Evolutionary conservation across 352 stramenopile species (phyloP).

Genomic region (Peronospora destructor): DNA sequence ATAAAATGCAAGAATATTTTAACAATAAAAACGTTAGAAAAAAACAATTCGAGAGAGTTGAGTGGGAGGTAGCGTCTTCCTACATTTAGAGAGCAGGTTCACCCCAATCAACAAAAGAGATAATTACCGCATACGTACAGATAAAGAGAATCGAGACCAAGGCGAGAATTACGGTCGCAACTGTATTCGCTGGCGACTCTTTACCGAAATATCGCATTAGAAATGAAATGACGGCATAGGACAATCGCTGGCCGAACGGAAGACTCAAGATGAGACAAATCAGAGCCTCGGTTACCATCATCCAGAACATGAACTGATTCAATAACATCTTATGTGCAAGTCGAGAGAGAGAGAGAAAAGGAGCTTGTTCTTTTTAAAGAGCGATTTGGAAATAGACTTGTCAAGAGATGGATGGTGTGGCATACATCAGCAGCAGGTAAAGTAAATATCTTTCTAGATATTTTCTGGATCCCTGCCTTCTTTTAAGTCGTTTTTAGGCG

Average conservation of each 20-base stretch:
- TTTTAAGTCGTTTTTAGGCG: too few relatives aligned
- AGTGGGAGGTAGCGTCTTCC: too few relatives aligned
- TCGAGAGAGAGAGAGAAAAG: background rate
- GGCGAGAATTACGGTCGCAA: slow-evolving; percentile 47
- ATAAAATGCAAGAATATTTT: too few relatives aligned
- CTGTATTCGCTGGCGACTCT: slow-evolving; percentile 37
- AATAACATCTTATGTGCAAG: slow-evolving; percentile 63
- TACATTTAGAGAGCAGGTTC: too few relatives aligned
- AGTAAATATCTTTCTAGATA: too few relatives aligned
- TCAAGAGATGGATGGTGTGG: too few relatives aligned
- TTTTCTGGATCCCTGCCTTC: too few relatives aligned
- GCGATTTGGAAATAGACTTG: too few relatives aligned
- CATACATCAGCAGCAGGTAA: too few relatives aligned
- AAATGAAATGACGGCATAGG: slow-evolving; percentile 55
- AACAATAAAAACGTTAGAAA: too few relatives aligned
- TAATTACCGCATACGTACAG: too few relatives aligned
- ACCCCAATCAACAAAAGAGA: too few relatives aligned
- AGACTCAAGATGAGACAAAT: slow-evolving; percentile 46
- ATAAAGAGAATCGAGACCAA: slow-evolving; percentile 66
- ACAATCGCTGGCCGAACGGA: slow-evolving; percentile 53
- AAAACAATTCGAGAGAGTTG: background rate
- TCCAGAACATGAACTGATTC: slow-evolving; percentile 44
- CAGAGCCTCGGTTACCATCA: slow-evolving; percentile 40
- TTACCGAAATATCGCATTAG: slow-evolving; percentile 35
- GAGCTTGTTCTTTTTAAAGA: background rate